phyloP scores from a whole-genome alignment of 2,329 filamentous ascomycete genomes.

The Metarhizium brunneum region DNA sequence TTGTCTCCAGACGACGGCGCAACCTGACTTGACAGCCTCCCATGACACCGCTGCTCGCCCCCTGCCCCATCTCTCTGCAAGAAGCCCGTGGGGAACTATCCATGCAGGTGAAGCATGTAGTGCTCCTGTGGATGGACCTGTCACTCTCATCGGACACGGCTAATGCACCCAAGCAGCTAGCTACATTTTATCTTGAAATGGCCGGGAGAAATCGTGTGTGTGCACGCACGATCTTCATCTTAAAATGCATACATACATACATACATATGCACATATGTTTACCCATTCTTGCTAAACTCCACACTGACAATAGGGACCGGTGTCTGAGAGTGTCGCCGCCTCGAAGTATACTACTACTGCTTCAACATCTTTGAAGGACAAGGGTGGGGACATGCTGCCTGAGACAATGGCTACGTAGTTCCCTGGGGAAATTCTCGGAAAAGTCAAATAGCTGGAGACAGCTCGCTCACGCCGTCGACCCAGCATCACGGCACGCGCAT shows the following conservation, averaged over 20 bases:
- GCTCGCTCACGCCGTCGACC: slow-evolving; percentile 2
- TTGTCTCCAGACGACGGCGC: background rate
- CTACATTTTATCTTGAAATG: too few species aligned
- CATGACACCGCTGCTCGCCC: background rate
- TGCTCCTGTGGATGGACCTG: too few species aligned
- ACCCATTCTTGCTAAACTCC: too few species aligned
- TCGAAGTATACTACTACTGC: background rate
- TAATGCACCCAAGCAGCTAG: too few species aligned
- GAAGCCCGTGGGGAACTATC: background rate
- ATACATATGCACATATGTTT: background rate
- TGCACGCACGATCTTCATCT: too few species aligned
- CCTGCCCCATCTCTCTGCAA: background rate
- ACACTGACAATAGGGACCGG: too few species aligned
- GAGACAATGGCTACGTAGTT: slow-evolving; percentile 7
- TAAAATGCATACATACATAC: background rate
- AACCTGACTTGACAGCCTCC: background rate
- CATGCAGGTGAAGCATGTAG: background rate
- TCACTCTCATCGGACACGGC: too few species aligned
- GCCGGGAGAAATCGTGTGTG: too few species aligned
- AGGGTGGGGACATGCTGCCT: background rate
- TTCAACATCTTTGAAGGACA: background rate
- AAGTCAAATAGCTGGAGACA: slow-evolving; percentile 7
- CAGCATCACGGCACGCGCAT: slow-evolving; percentile 4
- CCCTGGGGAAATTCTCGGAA: background rate
- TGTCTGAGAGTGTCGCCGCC: background rate